A percentile compares a stretch with the other conserved stretches of the same genome.
Conservation (phyloP, 2,329 filamentous ascomycete species). For the Paecilomyces niveus region DNA sequence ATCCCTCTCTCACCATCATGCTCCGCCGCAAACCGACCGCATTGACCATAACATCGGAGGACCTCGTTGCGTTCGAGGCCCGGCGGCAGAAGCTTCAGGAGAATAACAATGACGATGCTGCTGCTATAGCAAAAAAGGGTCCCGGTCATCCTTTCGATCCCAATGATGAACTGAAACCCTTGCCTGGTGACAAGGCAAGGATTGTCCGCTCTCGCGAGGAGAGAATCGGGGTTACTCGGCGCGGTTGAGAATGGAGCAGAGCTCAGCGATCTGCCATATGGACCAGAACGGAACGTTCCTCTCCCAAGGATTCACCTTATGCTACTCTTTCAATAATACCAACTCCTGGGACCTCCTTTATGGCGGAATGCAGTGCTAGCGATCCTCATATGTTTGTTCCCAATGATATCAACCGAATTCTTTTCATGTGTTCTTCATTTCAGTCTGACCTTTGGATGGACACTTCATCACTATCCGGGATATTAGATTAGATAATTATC, state of each 20-base stretch:
- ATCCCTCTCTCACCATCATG: slow-evolving; percentile 25
- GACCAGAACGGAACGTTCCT: neutral
- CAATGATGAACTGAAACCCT: slow-evolving; percentile 44
- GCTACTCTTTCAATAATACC: neutral
- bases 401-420: neutral
- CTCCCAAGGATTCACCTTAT: neutral
- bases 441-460: neutral
- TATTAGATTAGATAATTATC: neutral
- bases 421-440: neutral
- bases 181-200: slow-evolving; percentile 42
- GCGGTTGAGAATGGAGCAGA: slow-evolving; percentile 2
- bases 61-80: slow-evolving; percentile 39
- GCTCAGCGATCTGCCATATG: neutral
- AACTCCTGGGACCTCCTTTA: neutral
- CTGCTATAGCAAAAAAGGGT: slow-evolving; percentile 13
- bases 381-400: neutral
- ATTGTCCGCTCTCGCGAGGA: slow-evolving; percentile 42
- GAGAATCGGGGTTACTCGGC: slow-evolving; percentile 33
- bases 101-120: slow-evolving; percentile 15
- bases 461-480: neutral
- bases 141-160: slow-evolving; percentile 32
- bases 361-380: neutral
- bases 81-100: slow-evolving; percentile 24
- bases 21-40: slow-evolving; percentile 46
- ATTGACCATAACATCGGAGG: slow-evolving; percentile 43